phyloP scores from a whole-genome alignment of 202 grass and related monocot species.

The Setaria italica region DNA sequence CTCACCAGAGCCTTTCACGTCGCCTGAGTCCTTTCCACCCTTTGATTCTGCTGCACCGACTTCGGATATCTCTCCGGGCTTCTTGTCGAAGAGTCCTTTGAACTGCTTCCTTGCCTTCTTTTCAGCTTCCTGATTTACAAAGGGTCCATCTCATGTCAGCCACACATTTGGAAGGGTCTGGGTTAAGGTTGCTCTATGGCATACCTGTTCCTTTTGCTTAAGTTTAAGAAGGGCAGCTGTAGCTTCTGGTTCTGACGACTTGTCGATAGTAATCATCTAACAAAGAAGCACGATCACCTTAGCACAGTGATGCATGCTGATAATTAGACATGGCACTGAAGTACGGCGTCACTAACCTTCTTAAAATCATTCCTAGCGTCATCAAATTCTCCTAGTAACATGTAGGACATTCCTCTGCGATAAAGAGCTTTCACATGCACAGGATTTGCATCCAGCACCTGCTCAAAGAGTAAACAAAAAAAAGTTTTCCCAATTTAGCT shows the following conservation, averaged over 20 bases:
- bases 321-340: slow-evolving; percentile 12
- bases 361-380: slow-evolving; percentile 93
- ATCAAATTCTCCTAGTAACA: slow-evolving; percentile 88
- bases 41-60: slow-evolving; percentile 46
- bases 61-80: slow-evolving; percentile 88
- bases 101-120: slow-evolving; percentile 91
- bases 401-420: slow-evolving; percentile 77
- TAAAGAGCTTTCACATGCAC: slow-evolving; percentile 91
- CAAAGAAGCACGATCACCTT: slow-evolving; percentile 24
- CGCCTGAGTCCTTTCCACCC: slow-evolving; percentile 23
- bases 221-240: slow-evolving; percentile 81
- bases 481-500: slow-evolving; percentile 3
- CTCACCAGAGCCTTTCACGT: slow-evolving; percentile 28
- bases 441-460: slow-evolving; percentile 90
- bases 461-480: slow-evolving; percentile 32
- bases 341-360: slow-evolving; percentile 55
- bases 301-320: background rate
- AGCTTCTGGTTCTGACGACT: slow-evolving; percentile 83
- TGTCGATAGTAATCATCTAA: slow-evolving; percentile 74
- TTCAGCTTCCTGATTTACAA: slow-evolving; percentile 67
- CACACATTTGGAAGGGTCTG: background rate
- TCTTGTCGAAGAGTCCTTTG: slow-evolving; percentile 98
- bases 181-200: slow-evolving; percentile 7
- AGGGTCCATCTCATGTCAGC: background rate
- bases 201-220: slow-evolving; percentile 84